phyloP scores from a whole-genome alignment of 2,329 filamentous ascomycete species.

The Pyricularia sp. region DNA sequence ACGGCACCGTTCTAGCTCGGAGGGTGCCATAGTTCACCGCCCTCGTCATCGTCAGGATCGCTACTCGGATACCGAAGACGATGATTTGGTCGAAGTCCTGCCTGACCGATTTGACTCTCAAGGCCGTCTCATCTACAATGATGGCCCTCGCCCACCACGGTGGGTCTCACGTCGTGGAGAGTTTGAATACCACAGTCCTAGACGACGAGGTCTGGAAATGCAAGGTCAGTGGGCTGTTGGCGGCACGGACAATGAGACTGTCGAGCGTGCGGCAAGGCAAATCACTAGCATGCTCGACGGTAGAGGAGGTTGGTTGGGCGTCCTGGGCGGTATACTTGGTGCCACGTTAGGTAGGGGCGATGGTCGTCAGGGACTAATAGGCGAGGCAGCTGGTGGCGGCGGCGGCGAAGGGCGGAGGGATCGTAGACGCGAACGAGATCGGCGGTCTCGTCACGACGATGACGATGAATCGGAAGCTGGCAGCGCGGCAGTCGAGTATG shows the following conservation, averaged over 20 bases:
- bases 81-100: slow-evolving; percentile 31
- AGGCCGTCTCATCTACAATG: slow-evolving; percentile 27
- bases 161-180: slow-evolving; percentile 30
- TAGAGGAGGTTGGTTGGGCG: slow-evolving; percentile 16
- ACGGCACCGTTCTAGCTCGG: slow-evolving; percentile 21
- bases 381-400: not conserved
- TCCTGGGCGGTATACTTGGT: slow-evolving; percentile 18
- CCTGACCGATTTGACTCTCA: slow-evolving; percentile 37
- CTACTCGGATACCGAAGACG: slow-evolving; percentile 22
- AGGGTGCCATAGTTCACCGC: slow-evolving; percentile 21
- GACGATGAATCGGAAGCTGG: slow-evolving; percentile 11
- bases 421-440: slow-evolving; percentile 6
- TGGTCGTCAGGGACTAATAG: not conserved
- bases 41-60: slow-evolving; percentile 14
- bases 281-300: slow-evolving; percentile 22
- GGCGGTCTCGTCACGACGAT: slow-evolving; percentile 7
- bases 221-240: slow-evolving; percentile 34
- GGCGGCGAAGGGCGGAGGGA: slow-evolving; percentile 5
- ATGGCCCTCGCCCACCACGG: slow-evolving; percentile 11
- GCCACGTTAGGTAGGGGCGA: slow-evolving; percentile 11
- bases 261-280: slow-evolving; percentile 25
- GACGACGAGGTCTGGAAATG: slow-evolving; percentile 24
- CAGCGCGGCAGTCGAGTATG: not conserved
- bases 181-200: slow-evolving; percentile 27
- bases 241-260: slow-evolving; percentile 30